A percentile compares a stretch with the other conserved stretches of the same genome.
phyloP scores from a whole-genome alignment of 106 monocot genomes.

The Cymbidium sinense region DNA sequence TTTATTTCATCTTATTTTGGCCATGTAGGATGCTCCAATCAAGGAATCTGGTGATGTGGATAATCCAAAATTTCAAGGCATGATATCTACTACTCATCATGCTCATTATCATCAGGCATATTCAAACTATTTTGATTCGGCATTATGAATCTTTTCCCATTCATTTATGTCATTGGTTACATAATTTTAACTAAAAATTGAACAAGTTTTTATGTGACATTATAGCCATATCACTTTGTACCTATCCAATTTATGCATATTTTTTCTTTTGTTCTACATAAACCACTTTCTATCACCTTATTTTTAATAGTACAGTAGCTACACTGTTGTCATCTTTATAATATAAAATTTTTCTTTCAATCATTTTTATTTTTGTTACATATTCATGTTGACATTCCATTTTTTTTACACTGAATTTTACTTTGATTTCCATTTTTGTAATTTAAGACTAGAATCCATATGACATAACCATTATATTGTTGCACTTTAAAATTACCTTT shows the following conservation, averaged over 20 bases:
- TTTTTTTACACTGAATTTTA: background rate
- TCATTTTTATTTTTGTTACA: background rate
- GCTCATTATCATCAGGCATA: background rate
- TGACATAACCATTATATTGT: background rate
- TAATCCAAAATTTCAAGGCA: slow-evolving; percentile 86
- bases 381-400: background rate
- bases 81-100: slow-evolving; percentile 5
- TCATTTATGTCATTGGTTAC: background rate
- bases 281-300: background rate
- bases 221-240: background rate
- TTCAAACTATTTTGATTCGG: background rate
- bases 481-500: background rate
- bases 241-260: background rate
- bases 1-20: background rate
- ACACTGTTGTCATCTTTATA: background rate
- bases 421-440: background rate
- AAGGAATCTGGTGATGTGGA: slow-evolving; percentile 84
- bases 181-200: background rate
- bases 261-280: background rate
- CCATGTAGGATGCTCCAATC: slow-evolving; percentile 92
- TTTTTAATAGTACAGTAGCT: background rate
- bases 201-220: background rate
- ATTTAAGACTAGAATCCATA: background rate
- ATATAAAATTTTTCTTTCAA: background rate
- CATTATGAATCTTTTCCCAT: slow-evolving; percentile 2